A percentile compares a stretch with the other conserved stretches of the same genome.
phyloP scores from a whole-genome alignment of 441 rosid genomes.

The Hura crepitans region DNA sequence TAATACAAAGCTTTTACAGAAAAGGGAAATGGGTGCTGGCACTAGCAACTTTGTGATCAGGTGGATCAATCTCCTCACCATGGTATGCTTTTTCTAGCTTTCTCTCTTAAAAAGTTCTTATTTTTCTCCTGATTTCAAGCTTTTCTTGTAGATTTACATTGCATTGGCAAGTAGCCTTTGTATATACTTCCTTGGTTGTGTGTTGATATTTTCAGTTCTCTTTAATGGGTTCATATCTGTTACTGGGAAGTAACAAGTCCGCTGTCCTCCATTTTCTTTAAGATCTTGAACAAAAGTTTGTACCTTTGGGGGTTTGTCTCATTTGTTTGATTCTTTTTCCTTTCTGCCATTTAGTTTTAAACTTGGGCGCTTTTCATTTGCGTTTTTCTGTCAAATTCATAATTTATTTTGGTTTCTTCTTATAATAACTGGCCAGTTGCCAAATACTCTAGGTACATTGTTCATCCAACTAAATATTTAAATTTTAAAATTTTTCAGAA shows the following conservation, averaged over 20 bases:
- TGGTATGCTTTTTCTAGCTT: slow-evolving; percentile 40
- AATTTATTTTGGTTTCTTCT: not conserved
- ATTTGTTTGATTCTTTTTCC: not conserved
- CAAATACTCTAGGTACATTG: not conserved
- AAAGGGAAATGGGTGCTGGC: slow-evolving; percentile 60
- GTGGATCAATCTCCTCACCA: slow-evolving; percentile 90
- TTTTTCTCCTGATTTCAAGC: slow-evolving; percentile 2
- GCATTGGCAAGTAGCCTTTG: not conserved
- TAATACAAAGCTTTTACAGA: slow-evolving; percentile 6
- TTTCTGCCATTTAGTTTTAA: not conserved
- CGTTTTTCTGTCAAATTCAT: not conserved
- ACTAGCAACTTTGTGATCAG: slow-evolving; percentile 84
- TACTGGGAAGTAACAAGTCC: not conserved
- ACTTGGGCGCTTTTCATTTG: not conserved
- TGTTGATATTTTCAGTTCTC: not conserved
- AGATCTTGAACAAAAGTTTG: not conserved
- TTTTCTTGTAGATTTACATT: not conserved
- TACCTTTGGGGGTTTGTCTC: not conserved
- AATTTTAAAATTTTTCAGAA: not conserved
- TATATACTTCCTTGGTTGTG: slow-evolving; percentile 4
- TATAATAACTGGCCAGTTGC: not conserved
- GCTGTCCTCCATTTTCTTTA: slow-evolving; percentile 8
- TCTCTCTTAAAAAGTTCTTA: not conserved
- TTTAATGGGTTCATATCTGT: slow-evolving; percentile 19
- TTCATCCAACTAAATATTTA: not conserved